phyloP scores from a whole-genome alignment of 495 filamentous ascomycete genomes.

The Penicillium salamii region DNA sequence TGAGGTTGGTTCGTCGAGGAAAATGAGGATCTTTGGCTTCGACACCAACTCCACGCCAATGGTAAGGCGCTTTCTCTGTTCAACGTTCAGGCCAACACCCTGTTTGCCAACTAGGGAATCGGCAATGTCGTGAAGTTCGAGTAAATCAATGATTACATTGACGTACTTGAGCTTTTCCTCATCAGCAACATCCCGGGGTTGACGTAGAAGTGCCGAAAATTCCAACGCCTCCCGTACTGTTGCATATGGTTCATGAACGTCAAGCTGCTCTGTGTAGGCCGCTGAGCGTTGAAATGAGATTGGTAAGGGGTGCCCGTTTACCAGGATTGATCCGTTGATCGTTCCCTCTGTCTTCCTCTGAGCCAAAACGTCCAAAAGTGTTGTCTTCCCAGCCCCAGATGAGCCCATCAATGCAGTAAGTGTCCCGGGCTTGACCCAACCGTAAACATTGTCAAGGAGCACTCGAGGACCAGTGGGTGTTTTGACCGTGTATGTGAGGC shows the following conservation, averaged over 20 bases:
- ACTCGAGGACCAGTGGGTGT: conserved; percentile 37
- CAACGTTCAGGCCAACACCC: conserved; percentile 50
- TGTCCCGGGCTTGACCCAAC: conserved; percentile 89
- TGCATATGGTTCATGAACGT: conserved; percentile 55
- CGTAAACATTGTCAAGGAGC: conserved; percentile 75
- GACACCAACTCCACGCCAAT: conserved; percentile 65
- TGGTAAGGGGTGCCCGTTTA: conserved; percentile 76
- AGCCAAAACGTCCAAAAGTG: conserved; percentile 48
- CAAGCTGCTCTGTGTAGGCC: conserved; percentile 59
- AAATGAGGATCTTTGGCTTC: conserved; percentile 64
- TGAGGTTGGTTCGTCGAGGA: conserved; percentile 73
- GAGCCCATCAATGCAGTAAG: conserved; percentile 70
- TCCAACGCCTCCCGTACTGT: conserved; percentile 56
- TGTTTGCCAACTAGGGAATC: conserved; percentile 49
- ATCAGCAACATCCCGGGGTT: conserved; percentile 42
- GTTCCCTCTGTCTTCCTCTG: conserved; percentile 83
- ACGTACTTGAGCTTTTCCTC: conserved; percentile 58
- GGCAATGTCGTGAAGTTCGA: conserved; percentile 54
- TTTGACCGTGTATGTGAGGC: conserved; percentile 54
- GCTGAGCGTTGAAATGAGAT: conserved; percentile 72
- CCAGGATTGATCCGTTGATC: conserved; percentile 79
- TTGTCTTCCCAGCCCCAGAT: conserved; percentile 63
- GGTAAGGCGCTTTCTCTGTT: conserved; percentile 60
- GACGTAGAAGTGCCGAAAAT: conserved; percentile 58
- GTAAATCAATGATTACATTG: conserved; percentile 50